These are phyloP conservation scores for Dictyostelium brefeldianum DNA, from an alignment of 78 protist genomes.

Conservation along the genomic window DNA sequence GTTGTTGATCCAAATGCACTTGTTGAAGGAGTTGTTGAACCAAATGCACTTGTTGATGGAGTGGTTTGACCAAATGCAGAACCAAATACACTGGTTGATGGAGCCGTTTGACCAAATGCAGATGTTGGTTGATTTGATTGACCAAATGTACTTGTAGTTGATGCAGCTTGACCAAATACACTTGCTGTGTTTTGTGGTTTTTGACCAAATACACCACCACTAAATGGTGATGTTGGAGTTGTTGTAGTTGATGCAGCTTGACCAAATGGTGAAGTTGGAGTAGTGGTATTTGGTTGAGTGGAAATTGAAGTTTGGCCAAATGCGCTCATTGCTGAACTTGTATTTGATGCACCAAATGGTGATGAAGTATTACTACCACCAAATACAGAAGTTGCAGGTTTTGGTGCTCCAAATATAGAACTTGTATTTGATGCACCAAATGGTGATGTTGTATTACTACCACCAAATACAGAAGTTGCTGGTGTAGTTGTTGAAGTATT, in stretches of 20 bases:
- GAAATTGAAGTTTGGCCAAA: not conserved
- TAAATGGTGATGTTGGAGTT: not conserved
- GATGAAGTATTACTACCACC: not conserved
- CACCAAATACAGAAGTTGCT: not conserved
- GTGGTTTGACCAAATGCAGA: not conserved
- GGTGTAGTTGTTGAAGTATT: not conserved
- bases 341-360: not conserved
- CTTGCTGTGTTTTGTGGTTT: not conserved
- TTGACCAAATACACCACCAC: not conserved
- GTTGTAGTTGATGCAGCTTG: not conserved
- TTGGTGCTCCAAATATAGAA: not conserved
- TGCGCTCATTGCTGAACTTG: not conserved
- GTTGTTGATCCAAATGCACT: not conserved
- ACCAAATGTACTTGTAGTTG: not conserved
- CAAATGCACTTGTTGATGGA: not conserved
- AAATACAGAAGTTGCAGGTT: not conserved
- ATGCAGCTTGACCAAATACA: not conserved
- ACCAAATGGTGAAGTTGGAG: not conserved
- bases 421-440: not conserved
- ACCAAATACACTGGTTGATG: conserved; percentile 32
- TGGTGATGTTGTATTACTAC: not conserved
- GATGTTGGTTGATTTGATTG: not conserved
- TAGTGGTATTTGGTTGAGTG: too few species aligned
- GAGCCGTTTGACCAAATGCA: conserved; percentile 14
- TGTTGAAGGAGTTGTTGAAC: not conserved